Evolutionary conservation across 2,329 filamentous ascomycete genomes (phyloP).

Genomic region (Alternaria sp.): DNA sequence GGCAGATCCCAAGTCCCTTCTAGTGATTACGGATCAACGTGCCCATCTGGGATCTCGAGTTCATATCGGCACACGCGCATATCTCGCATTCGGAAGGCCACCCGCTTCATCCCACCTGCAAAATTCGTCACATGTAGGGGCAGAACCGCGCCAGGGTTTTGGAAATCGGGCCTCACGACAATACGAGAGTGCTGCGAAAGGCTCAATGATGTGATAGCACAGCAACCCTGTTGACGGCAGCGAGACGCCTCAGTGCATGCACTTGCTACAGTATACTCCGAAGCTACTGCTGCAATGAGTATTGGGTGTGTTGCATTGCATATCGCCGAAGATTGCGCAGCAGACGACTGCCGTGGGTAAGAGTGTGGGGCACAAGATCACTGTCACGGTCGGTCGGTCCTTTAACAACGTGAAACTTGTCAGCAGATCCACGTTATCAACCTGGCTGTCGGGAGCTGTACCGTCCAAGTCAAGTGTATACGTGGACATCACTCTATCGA

Average conservation of each 20-base stretch:
- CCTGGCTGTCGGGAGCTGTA: slow-evolving; percentile 19
- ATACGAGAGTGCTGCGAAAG: slow-evolving; percentile 2
- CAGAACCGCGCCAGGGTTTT: slow-evolving; percentile 4
- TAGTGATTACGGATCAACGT: slow-evolving; percentile 14
- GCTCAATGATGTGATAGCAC: slow-evolving; percentile 7
- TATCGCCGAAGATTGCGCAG: slow-evolving; percentile 14
- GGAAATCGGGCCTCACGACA: slow-evolving; percentile 5
- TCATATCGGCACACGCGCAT: slow-evolving; percentile 17
- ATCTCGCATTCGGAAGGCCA: slow-evolving; percentile 16
- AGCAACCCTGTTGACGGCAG: background rate
- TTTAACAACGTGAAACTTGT: slow-evolving; percentile 16
- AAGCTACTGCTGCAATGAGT: slow-evolving; percentile 33
- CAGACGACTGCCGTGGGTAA: slow-evolving; percentile 7
- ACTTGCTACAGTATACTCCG: slow-evolving; percentile 26
- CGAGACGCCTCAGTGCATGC: slow-evolving; percentile 20
- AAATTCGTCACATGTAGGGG: slow-evolving; percentile 12
- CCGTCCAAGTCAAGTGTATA: slow-evolving; percentile 13
- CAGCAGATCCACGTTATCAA: slow-evolving; percentile 20
- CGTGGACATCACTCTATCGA: slow-evolving; percentile 21
- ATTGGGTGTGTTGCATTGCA: slow-evolving; percentile 27
- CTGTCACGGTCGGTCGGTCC: slow-evolving; percentile 13
- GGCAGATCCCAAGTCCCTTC: slow-evolving; percentile 18
- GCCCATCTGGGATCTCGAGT: slow-evolving; percentile 10
- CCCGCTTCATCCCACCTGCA: slow-evolving; percentile 15
- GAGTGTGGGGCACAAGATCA: slow-evolving; percentile 18